Evolutionary conservation across 1,284 basidiomycete species (phyloP).

Genomic region (Ustilago tritici): DNA sequence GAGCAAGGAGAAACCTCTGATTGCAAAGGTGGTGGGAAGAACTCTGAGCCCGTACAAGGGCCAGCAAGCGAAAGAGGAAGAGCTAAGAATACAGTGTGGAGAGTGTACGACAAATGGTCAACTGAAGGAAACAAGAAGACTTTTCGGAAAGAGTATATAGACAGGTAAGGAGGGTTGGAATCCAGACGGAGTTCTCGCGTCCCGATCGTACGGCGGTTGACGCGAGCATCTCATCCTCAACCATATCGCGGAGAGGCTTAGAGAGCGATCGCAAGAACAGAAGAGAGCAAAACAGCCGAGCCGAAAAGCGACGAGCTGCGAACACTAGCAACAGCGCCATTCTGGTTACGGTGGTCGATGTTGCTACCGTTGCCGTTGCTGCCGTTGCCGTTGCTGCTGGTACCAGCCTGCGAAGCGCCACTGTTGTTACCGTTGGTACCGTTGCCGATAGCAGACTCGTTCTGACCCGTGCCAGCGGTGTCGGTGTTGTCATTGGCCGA

Average conservation of each 20-base stretch:
- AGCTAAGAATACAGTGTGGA: constrained; percentile 39
- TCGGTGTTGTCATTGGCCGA: constrained; percentile 40
- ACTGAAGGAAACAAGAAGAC: not conserved
- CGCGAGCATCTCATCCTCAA: not conserved
- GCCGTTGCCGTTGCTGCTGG: constrained; percentile 7
- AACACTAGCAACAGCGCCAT: constrained; percentile 6
- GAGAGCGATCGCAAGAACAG: constrained; percentile 23
- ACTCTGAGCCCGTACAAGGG: constrained; percentile 41
- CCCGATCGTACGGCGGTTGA: constrained; percentile 26
- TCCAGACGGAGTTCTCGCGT: constrained; percentile 11
- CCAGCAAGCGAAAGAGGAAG: constrained; percentile 27
- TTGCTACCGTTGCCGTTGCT: constrained; percentile 17
- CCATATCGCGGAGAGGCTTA: not conserved
- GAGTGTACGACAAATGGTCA: not conserved
- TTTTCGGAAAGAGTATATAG: not conserved
- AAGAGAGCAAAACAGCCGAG: constrained; percentile 9
- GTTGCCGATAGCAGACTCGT: constrained; percentile 28
- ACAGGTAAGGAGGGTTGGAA: not conserved
- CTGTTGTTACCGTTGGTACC: constrained; percentile 40
- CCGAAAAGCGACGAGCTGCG: constrained; percentile 4
- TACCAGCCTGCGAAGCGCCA: constrained; percentile 25
- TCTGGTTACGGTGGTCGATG: constrained; percentile 32
- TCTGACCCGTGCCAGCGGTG: constrained; percentile 32
- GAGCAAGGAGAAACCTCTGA: not conserved
- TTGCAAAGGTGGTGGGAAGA: not conserved